These are phyloP conservation scores for Amoebophrya sp. DNA, from an alignment of 169 alveolate genomes.

Conservation along the genomic window DNA sequence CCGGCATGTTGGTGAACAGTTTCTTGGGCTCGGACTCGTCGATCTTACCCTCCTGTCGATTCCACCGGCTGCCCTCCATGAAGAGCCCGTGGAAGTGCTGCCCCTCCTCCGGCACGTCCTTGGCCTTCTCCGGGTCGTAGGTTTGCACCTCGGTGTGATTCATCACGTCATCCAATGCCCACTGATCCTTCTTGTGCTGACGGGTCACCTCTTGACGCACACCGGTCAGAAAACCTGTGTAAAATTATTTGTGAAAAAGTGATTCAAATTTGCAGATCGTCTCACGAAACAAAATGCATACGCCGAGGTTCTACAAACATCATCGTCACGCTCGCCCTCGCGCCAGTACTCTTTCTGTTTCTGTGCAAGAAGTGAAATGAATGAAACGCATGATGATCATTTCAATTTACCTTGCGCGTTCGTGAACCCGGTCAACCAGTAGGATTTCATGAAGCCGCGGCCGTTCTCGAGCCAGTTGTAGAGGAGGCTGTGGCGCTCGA, in stretches of 20 bases:
- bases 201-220: conserved; percentile 84
- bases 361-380: too few relatives aligned
- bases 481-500: conserved; percentile 76
- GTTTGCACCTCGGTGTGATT: conserved; percentile 69
- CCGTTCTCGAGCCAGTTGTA: conserved; percentile 78
- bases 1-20: conserved; percentile 69
- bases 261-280: too few relatives aligned
- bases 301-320: too few relatives aligned
- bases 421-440: conserved; percentile 88
- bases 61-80: conserved; percentile 89
- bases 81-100: conserved; percentile 80
- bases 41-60: conserved; percentile 73
- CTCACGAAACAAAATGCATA: too few relatives aligned
- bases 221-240: conserved; percentile 80
- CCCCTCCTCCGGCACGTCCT: conserved; percentile 71
- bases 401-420: conserved; percentile 53
- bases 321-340: too few relatives aligned
- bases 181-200: conserved; percentile 74
- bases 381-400: too few relatives aligned
- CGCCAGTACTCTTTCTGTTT: too few relatives aligned
- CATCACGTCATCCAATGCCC: conserved; percentile 90
- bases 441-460: conserved; percentile 63
- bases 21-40: conserved; percentile 70
- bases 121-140: conserved; percentile 56
- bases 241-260: too few relatives aligned